Percentiles rank a stretch among this genome's conserved stretches.
These are phyloP conservation scores for Manihot esculenta DNA, from an alignment of 441 rosid species.

Conservation along the genomic window DNA sequence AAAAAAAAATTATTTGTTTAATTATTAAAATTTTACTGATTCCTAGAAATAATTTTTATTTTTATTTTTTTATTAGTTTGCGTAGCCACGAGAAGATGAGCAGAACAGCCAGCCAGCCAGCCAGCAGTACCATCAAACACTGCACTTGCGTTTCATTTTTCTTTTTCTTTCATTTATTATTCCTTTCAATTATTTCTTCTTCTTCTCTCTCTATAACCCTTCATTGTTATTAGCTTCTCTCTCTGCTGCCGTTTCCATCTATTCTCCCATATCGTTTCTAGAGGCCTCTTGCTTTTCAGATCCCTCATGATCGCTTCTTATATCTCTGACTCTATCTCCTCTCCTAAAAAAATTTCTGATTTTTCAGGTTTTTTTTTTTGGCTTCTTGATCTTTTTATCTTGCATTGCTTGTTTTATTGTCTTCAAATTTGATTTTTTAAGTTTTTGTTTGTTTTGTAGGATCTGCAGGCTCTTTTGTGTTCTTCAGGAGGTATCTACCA, in stretches of 20 bases:
- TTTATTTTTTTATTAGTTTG: too few species aligned
- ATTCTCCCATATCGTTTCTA: constrained; percentile 3
- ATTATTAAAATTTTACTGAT: too few species aligned
- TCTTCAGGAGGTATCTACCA: not conserved
- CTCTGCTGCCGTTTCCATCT: constrained; percentile 22
- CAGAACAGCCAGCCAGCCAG: too few species aligned
- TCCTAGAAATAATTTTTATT: too few species aligned
- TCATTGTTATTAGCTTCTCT: constrained; percentile 3
- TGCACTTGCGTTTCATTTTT: constrained; percentile 22
- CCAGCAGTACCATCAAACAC: constrained; percentile 16
- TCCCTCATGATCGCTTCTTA: constrained; percentile 34
- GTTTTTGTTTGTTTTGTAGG: constrained; percentile 25
- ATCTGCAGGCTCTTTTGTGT: constrained; percentile 21
- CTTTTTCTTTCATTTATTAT: not conserved
- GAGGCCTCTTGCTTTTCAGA: constrained; percentile 19
- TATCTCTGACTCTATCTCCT: constrained; percentile 4
- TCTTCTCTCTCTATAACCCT: not conserved
- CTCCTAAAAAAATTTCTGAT: not conserved
- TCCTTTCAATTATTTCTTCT: constrained; percentile 13
- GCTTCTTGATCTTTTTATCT: not conserved
- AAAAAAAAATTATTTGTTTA: too few species aligned
- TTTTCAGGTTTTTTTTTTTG: constrained; percentile 9
- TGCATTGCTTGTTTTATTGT: not conserved
- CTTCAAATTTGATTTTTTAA: not conserved
- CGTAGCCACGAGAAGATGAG: too few species aligned